A percentile compares a stretch with the other conserved stretches of the same genome.
These are phyloP conservation scores for Solanum acaule DNA, from an alignment of 257 asterid species.

Conservation along the genomic window DNA sequence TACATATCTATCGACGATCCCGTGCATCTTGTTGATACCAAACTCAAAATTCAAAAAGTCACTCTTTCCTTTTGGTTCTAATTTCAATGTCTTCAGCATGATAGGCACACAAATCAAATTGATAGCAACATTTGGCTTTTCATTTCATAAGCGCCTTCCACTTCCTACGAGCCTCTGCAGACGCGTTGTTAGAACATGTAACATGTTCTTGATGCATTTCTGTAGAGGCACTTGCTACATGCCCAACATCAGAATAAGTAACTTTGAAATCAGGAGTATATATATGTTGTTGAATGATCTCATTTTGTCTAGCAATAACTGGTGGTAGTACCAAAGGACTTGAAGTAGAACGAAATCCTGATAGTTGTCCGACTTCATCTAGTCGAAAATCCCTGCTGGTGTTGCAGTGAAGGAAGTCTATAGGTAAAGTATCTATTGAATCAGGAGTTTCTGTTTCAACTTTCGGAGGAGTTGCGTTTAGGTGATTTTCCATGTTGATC, in stretches of 20 bases:
- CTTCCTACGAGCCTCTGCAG: conserved; percentile 47
- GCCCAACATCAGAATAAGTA: conserved; percentile 5
- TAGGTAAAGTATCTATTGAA: neutral
- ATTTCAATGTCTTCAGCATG: neutral
- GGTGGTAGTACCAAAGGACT: neutral
- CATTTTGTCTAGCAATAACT: neutral
- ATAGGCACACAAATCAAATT: accelerated
- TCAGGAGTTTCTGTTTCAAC: neutral
- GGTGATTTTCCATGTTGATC: neutral
- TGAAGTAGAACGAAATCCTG: neutral
- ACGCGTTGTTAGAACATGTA: neutral
- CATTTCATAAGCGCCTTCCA: conserved; percentile 53
- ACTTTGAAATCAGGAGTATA: neutral
- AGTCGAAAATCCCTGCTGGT: neutral
- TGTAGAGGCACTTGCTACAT: neutral
- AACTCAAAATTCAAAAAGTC: neutral
- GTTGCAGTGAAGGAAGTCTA: neutral
- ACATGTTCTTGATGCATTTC: neutral
- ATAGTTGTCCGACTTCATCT: too few relatives aligned
- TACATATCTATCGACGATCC: too few relatives aligned
- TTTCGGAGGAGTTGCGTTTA: neutral
- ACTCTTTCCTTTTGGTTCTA: neutral
- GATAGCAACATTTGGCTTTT: conserved; percentile 7
- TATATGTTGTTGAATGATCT: neutral
- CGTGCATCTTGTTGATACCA: neutral